phyloP scores from a whole-genome alignment of 345 rosid genomes.

The Dipteronia dyeriana region DNA sequence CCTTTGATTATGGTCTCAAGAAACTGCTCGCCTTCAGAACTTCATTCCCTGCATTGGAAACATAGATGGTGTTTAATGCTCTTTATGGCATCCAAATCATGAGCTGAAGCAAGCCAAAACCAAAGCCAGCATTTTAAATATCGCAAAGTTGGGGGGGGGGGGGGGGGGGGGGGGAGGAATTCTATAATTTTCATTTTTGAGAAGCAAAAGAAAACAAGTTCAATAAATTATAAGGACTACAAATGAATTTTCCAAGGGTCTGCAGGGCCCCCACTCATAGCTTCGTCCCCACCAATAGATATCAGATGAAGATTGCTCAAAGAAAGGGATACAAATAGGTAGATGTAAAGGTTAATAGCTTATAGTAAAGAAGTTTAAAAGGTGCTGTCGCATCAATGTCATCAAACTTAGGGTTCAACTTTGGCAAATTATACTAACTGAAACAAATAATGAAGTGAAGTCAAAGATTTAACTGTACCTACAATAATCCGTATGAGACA shows the following conservation, averaged over 20 bases:
- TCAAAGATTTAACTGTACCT: background rate
- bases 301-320: background rate
- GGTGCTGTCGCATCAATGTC: background rate
- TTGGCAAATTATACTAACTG: background rate
- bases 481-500: background rate
- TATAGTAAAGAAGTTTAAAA: background rate
- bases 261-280: too few species aligned
- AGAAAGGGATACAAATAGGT: background rate
- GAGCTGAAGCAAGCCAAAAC: constrained; percentile 3
- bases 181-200: too few species aligned
- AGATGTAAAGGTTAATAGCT: background rate
- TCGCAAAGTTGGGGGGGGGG: too few species aligned
- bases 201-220: too few species aligned
- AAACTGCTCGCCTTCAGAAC: constrained; percentile 67
- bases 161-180: too few species aligned
- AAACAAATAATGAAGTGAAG: background rate
- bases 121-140: too few species aligned
- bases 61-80: background rate
- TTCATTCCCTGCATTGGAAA: constrained; percentile 58
- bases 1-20: constrained; percentile 82
- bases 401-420: background rate
- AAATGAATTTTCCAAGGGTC: too few species aligned
- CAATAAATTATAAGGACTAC: too few species aligned
- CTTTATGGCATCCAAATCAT: constrained; percentile 11
- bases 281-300: background rate